Conservation (phyloP, 1,139 yeast species). For the Geotrichum candidum region DNA sequence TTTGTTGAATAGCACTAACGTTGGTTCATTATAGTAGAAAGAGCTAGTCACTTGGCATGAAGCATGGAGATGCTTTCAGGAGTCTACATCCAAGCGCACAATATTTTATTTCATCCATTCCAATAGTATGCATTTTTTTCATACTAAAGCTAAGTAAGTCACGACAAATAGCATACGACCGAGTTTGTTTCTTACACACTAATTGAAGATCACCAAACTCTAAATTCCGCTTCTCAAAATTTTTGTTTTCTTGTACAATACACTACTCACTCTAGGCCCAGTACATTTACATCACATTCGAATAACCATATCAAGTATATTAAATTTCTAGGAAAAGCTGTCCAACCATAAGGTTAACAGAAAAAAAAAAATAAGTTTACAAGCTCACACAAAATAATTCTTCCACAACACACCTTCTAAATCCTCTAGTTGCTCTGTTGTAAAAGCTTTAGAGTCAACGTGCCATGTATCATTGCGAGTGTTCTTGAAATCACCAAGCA, state of each 20-base stretch:
- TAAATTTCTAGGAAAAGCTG: not conserved
- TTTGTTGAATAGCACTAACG: not conserved
- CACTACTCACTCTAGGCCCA: not conserved
- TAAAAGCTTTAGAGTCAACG: constrained; percentile 71
- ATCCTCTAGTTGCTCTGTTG: constrained; percentile 77
- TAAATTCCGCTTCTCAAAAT: not conserved
- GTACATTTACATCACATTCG: not conserved
- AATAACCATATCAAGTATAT: not conserved
- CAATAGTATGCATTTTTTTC: not conserved
- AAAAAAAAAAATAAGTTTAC: not conserved
- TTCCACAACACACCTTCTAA: constrained; percentile 92
- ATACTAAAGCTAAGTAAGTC: not conserved
- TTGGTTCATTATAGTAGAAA: not conserved
- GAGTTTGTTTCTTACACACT: not conserved
- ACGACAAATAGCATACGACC: not conserved
- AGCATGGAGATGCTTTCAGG: not conserved
- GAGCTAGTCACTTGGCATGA: not conserved
- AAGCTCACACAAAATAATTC: constrained; percentile 69
- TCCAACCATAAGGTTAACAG: not conserved
- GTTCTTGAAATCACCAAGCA: constrained; percentile 80
- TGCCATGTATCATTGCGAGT: constrained; percentile 97
- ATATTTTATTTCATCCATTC: not conserved
- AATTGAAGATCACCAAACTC: not conserved
- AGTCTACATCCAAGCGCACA: not conserved
- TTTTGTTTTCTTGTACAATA: not conserved